Base-by-base conservation (phyloP, 805 yeast genomes). In the Candida glaebosa region DNA sequence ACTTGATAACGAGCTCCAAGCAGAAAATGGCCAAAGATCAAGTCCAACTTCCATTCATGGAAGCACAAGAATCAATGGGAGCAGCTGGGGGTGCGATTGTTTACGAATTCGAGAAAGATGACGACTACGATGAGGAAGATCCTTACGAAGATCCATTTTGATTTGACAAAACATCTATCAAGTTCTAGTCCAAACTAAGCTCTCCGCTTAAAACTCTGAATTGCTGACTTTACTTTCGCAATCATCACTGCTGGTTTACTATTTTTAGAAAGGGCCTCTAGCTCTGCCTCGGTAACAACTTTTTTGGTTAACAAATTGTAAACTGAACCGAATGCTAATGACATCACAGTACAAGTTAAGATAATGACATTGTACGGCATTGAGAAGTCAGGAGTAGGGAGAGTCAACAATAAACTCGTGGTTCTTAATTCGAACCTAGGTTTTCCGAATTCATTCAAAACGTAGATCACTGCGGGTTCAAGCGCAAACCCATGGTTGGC, bases 291-390 rank as follows among this genome's bases (percentile, higher is more conserved):
- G 0, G 91, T 78, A 0, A 89, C 81, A 8, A 86, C 76, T 53
- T 79, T 73, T 54, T 89, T 87, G 5, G 82, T 80, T 34, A 93
- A 57, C 40, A 89, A 66, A 54, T 91, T 90, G 67, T 82, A 89
- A 2, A 90, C 56, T 0, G 91, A 79, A 6, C 98, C 98, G 65
- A 90, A 91, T 0, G 91, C 82, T 43, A 93, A 67, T 0, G 98
- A 88, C 87, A 93, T 84, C 5, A 89, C 84, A 0, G 99, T 93
- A 5, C 96, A 87, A 0, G 98, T 87, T 47, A 93, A 70, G 35
- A 93, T 93, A 46, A 93, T 91, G 32, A 93, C 99, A 54, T 93
- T 93, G 60, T 93, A 93, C 0, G 99, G 99, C 99, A 93, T 93
- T 47, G 96, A 86, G 64, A 93, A 93, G 65, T 93, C 99, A 0